Base-by-base conservation (phyloP, 2,329 filamentous ascomycete genomes). In the Fusarium pseudoanthophilum region DNA sequence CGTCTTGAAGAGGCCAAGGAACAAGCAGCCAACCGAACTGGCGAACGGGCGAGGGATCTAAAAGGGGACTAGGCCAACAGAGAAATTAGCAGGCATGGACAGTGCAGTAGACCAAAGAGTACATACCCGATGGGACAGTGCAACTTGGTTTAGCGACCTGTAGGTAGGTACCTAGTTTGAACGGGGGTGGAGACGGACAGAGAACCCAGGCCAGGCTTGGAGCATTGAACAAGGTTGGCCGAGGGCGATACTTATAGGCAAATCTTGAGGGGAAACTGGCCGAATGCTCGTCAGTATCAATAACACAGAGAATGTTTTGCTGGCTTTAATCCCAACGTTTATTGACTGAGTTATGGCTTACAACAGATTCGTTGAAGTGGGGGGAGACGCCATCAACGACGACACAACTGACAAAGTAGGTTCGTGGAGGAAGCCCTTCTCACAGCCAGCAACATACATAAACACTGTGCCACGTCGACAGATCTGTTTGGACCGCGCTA, bases 41-140 rank as follows among this genome's bases (percentile, higher is more conserved):
- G 56, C 60, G 67, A 60, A 66, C 71, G 63, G 75, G 49, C 65
- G 55, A 72, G 65, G 56, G 46, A 53, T 36, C 72, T 65, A 24
- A 71, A 78, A 74, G 16, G 48, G 71, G 75, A 42, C 74, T 74
- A 52, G 21, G 20, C 53, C 45, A 7, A 15, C 30, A 45, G 40
- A 71, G 75, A 78, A 77, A 77, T 78, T 77, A 77, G 72, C 72
- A 68, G 57, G 36, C 48, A 58, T 18, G 49, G 64, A 69, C 67
- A 55, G 64, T 65, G 67, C 65, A 69, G 55, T 59, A 65, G 49
- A 39, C 45, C 60, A 46, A 43, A 39, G 45, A 43, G 42, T 58
- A 51, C 56, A 42, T 46, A 26, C 40, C 21, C 21, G 21, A 42
- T 24, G 46, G 42, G 37, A 53, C 64, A 66, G 64, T 66, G 61